These are phyloP conservation scores for Chalaropsis ovoidea DNA, from an alignment of 2,329 filamentous ascomycete species.

Conservation along the genomic window DNA sequence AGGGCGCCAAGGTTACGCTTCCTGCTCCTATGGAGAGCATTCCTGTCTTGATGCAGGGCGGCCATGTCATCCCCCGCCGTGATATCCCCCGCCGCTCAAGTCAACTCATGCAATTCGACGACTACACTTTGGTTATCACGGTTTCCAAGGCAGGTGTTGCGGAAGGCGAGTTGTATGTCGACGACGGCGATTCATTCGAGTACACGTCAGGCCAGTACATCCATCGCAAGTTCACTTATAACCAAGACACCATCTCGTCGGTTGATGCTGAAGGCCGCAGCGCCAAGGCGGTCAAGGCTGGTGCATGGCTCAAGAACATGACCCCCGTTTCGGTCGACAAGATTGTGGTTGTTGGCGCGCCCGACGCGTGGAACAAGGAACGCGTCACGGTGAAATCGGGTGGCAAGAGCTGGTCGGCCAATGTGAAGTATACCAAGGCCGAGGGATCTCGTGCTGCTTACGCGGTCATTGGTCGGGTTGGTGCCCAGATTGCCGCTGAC, in stretches of 20 bases:
- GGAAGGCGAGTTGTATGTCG: conserved; percentile 74
- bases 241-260: conserved; percentile 52
- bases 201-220: conserved; percentile 79
- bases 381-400: conserved; percentile 47
- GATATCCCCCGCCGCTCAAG: conserved; percentile 78
- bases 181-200: conserved; percentile 90
- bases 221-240: conserved; percentile 66
- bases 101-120: conserved; percentile 84
- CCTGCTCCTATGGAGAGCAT: conserved; percentile 74
- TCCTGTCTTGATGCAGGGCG: conserved; percentile 83
- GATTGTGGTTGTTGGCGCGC: conserved; percentile 72
- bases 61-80: conserved; percentile 82
- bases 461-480: conserved; percentile 44
- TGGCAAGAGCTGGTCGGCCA: conserved; percentile 45
- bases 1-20: conserved; percentile 59
- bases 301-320: conserved; percentile 71
- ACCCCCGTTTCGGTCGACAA: conserved; percentile 68
- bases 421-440: conserved; percentile 50
- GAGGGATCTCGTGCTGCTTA: conserved; percentile 41
- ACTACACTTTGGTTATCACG: conserved; percentile 80
- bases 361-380: conserved; percentile 57
- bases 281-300: conserved; percentile 48
- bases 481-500: conserved; percentile 43
- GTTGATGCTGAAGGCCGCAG: conserved; percentile 51
- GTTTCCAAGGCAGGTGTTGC: conserved; percentile 41